A percentile compares a stretch with the other conserved stretches of the same genome.
Conservation (phyloP, 768 basidiomycete species). For the Agrocybe praecox region DNA sequence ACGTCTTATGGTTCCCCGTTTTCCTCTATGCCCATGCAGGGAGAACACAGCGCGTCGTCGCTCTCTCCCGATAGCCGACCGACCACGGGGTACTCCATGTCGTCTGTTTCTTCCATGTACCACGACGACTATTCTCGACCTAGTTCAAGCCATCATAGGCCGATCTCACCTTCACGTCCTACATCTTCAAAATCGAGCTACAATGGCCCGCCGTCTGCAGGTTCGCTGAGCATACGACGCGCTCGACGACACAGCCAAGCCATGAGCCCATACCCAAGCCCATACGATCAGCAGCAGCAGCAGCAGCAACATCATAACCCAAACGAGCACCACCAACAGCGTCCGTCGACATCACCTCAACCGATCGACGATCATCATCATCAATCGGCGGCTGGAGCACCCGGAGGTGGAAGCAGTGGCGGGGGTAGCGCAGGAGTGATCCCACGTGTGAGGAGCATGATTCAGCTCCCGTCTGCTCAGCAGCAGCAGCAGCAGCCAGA, state of each 20-base stretch:
- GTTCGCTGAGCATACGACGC: conserved; percentile 69
- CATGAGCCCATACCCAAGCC: conserved; percentile 84
- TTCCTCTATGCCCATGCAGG: conserved; percentile 68
- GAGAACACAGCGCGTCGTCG: conserved; percentile 70
- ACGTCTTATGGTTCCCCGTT: conserved; percentile 74
- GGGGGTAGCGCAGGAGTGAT: conserved; percentile 33
- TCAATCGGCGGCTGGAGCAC: conserved; percentile 11
- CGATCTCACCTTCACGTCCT: conserved; percentile 70
- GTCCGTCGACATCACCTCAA: conserved; percentile 74
- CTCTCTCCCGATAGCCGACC: conserved; percentile 86
- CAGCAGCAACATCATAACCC: conserved; percentile 28
- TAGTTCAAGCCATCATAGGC: conserved; percentile 72
- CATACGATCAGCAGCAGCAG: conserved; percentile 69
- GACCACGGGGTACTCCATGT: conserved; percentile 84
- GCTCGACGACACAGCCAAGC: conserved; percentile 83
- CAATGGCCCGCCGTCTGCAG: conserved; percentile 27
- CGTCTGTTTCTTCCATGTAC: conserved; percentile 79
- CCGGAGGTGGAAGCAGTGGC: background rate
- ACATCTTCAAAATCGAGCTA: conserved; percentile 67
- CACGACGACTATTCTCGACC: conserved; percentile 80
- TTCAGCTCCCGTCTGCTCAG: conserved; percentile 73
- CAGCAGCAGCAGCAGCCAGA: conserved; percentile 40
- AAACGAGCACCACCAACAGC: conserved; percentile 47
- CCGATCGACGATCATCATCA: conserved; percentile 55
- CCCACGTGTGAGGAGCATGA: conserved; percentile 83